Evolutionary conservation across 83 land plant genomes (phyloP), one percentile per base, ranked within the genome.

Genomic region (Picea abies): DNA sequence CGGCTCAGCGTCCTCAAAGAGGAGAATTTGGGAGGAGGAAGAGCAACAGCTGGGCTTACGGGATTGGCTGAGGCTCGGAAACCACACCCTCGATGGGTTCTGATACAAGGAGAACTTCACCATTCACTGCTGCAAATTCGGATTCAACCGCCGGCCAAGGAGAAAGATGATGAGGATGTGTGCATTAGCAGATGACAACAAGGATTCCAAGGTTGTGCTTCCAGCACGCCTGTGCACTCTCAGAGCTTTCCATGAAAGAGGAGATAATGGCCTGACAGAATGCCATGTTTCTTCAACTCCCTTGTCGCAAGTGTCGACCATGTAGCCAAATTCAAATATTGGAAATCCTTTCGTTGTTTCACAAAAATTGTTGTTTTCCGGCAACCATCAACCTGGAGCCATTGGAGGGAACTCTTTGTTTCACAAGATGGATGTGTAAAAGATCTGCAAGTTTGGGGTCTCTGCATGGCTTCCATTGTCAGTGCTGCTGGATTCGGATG

Each of bases 161-260:
- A 44, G 49, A 6, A 44, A 44, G 49, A 44, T 44, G 49, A 44
- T 44, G 49, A 44, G 49, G 49, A 5, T 44, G 49, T 6, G 8
- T 44, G 8, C 49, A 44, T 44, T 44, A 44, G 49, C 8, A 44
- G 29, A 69, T 15, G 4, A 35, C 4, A 68, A 4, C 14, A 68
- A 58, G 32, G 79, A 17, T 19, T 61, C 14, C 63, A 92, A 92
- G 83, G 83, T 92, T 39, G 73, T 90, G 70, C 79, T 92, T 44
- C 94, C 90, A 87, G 92, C 94, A 17, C 82, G 94, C n/a, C 52
- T 92, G 19, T 88, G 90, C 73, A 92, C 85, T 7, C 88, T 92
- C 12, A 73, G 94, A 86, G 82, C 90, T 25, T 92, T 84, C 80
- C 87, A 89, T 0, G 49, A 86, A 4, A 86, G 84, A 63, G 78